Percentiles rank a stretch among this genome's conserved stretches.
These are phyloP conservation scores for Suillus plorans DNA, from an alignment of 768 basidiomycete genomes.

Conservation along the genomic window DNA sequence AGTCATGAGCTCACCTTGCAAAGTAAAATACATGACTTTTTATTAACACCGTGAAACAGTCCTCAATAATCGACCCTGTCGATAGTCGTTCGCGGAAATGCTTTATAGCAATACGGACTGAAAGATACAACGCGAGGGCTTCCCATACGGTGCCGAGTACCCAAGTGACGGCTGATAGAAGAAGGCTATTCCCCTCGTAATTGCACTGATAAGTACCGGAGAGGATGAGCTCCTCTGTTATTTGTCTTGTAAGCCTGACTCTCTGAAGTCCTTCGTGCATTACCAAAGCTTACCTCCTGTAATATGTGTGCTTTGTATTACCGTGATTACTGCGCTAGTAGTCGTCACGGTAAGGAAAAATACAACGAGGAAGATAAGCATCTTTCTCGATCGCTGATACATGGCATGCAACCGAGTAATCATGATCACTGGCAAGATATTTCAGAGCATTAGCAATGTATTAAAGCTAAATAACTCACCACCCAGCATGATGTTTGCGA, in stretches of 20 bases:
- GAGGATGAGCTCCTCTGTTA: not conserved
- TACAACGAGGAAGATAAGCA: not conserved
- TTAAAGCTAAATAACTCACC: not conserved
- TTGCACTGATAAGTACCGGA: not conserved
- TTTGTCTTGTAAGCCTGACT: not conserved
- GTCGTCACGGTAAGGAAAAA: not conserved
- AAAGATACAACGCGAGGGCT: not conserved
- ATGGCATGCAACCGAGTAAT: not conserved
- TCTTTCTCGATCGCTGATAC: not conserved
- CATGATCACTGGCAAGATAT: not conserved
- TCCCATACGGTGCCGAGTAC: not conserved
- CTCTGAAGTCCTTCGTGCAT: not conserved
- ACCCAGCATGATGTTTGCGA: not conserved
- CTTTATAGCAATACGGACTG: not conserved
- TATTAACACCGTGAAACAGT: not conserved
- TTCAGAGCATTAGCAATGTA: not conserved
- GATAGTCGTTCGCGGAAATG: not conserved
- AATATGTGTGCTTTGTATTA: not conserved
- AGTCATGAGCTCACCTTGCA: not conserved
- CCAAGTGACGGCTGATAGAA: not conserved
- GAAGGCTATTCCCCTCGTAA: fast-evolving
- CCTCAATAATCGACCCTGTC: not conserved
- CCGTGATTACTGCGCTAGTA: not conserved
- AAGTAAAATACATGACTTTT: not conserved
- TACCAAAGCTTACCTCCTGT: not conserved